Percentiles rank a stretch among this genome's conserved stretches.
phyloP scores from a whole-genome alignment of 257 asterid genomes.

The Eucommia ulmoides region DNA sequence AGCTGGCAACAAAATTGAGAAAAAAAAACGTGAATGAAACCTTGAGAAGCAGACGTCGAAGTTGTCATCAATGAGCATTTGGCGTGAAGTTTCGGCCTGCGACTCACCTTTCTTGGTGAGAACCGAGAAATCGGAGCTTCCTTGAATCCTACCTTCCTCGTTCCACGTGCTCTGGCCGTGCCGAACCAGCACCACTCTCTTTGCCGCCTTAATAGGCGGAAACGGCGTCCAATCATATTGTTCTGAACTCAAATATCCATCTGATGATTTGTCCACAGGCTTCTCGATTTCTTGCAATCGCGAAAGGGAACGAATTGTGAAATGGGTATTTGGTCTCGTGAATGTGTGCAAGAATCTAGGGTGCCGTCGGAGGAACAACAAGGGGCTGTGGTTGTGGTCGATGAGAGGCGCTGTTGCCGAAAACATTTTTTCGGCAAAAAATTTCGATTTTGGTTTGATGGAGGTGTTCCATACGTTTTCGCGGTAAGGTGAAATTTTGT shows the following conservation, averaged over 20 bases:
- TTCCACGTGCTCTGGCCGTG: slow-evolving; percentile 99
- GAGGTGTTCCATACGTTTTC: too few relatives aligned
- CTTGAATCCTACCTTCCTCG: slow-evolving; percentile 95
- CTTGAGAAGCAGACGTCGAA: slow-evolving; percentile 85
- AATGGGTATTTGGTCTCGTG: neutral
- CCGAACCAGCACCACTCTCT: slow-evolving; percentile 84
- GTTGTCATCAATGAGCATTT: slow-evolving; percentile 79
- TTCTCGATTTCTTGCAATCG: neutral
- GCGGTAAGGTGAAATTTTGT: too few relatives aligned
- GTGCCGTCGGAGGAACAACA: neutral
- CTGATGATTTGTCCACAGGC: neutral
- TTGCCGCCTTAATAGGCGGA: slow-evolving; percentile 55
- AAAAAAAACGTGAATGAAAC: slow-evolving; percentile 13
- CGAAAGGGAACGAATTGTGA: neutral
- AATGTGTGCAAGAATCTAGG: neutral
- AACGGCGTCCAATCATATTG: neutral
- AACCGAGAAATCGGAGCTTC: slow-evolving; percentile 84
- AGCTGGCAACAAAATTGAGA: neutral
- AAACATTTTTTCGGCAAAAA: too few relatives aligned
- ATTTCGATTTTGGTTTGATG: too few relatives aligned
- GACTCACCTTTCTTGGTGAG: slow-evolving; percentile 78
- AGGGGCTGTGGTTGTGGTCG: too few relatives aligned
- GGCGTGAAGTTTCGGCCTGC: slow-evolving; percentile 88
- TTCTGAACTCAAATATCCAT: neutral
- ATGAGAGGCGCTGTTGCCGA: too few relatives aligned